Conservation (phyloP, 2,329 filamentous ascomycete species). For the Phoma herbarum region DNA sequence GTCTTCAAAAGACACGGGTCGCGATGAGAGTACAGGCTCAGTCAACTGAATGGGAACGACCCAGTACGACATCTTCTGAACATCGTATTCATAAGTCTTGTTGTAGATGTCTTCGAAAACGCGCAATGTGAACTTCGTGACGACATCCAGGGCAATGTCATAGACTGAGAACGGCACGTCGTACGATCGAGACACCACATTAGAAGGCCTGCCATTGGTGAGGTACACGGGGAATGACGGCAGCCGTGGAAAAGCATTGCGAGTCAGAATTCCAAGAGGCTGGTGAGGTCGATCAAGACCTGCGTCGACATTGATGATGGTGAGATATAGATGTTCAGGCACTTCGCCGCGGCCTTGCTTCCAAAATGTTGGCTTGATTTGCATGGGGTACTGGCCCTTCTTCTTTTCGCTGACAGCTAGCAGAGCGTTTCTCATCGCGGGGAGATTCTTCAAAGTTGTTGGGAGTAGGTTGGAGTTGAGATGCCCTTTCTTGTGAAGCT, state of each 20-base stretch:
- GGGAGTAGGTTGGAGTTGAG: conserved; percentile 80
- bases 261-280: conserved; percentile 75
- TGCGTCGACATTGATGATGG: conserved; percentile 68
- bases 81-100: conserved; percentile 76
- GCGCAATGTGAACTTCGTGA: conserved; percentile 78
- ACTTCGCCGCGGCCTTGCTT: conserved; percentile 52
- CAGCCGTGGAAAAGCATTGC: conserved; percentile 69
- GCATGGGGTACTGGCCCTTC: conserved; percentile 77
- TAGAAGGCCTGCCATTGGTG: conserved; percentile 67
- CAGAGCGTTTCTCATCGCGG: conserved; percentile 84
- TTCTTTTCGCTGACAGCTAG: conserved; percentile 84
- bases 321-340: conserved; percentile 67
- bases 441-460: conserved; percentile 73
- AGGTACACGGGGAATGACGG: conserved; percentile 78
- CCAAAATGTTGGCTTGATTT: conserved; percentile 82
- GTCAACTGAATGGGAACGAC: conserved; percentile 67
- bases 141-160: conserved; percentile 57
- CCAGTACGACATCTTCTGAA: conserved; percentile 80
- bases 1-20: conserved; percentile 23
- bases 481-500: conserved; percentile 71
- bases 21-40: background rate
- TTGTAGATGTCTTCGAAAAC: conserved; percentile 88
- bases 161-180: conserved; percentile 55
- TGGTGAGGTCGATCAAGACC: conserved; percentile 67
- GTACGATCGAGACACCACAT: conserved; percentile 62